Evolutionary conservation across 2,329 filamentous ascomycete genomes (phyloP), one percentile per base, ranked within the genome.

Genomic region (Hypomyces rosellus): DNA sequence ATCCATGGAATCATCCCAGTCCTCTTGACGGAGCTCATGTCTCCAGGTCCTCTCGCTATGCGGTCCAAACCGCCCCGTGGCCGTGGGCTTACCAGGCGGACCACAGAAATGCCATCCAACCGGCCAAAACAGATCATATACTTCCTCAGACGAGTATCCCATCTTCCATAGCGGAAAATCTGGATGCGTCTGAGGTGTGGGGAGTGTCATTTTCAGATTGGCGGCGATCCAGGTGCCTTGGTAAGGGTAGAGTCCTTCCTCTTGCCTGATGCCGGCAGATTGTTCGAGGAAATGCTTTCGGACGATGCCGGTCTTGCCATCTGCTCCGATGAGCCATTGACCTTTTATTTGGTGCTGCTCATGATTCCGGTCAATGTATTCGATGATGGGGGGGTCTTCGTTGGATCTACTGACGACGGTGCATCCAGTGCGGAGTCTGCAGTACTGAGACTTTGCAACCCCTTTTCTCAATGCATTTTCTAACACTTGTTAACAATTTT

Each of bases 51-150:
- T 62, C 25, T 70, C 68, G 12, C 58, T 52, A 5, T 64, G 55
- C 1, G 62, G 67, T 0, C 74, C 74, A 52, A 76, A 75, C 25
- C 72, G 63, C 4, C 71, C 74, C 43, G 67, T 68, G 0, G 72
- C 74, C 2, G 72, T 62, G 2, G 75, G 68, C 38, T 69, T 65
- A 2, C 63, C 59, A 0, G 70, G 69, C 34, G 71, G 69, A 53
- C 68, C 69, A 45, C 70, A 66, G 50, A 77, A 77, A 13, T 71
- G 69, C 55, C 71, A 75, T 1, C 66, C 63, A 4, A 36, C 54
- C 0, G 74, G 75, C 58, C 71, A 78, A 56, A 74, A 77, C 1
- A 69, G 51, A 48, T 77, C 70, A 49, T 75, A 76, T 0, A 77
- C 72, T 16, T 73, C 54, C 44, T 74, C 63, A 4, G 74, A 71